These are phyloP conservation scores for Chenopodium quinoa DNA, from an alignment of 148 eudicot genomes.

Conservation along the genomic window DNA sequence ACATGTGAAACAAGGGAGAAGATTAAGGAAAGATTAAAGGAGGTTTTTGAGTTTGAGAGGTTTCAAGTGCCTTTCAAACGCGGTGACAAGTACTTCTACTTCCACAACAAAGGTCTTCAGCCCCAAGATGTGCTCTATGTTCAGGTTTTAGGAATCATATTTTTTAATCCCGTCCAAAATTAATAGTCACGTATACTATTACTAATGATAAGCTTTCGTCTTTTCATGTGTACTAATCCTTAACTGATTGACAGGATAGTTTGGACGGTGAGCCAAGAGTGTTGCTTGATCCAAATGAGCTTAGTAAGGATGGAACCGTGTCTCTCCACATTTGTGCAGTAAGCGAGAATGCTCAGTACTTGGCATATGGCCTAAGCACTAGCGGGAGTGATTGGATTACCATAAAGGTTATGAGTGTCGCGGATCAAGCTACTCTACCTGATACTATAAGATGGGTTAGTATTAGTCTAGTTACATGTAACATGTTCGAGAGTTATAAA, in stretches of 20 bases:
- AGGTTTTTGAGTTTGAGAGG: conserved; percentile 63
- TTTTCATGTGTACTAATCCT: background rate
- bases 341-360: conserved; percentile 78
- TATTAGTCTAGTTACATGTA: background rate
- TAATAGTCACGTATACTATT: background rate
- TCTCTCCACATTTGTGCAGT: conserved; percentile 52
- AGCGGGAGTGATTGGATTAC: conserved; percentile 97
- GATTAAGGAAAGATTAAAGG: conserved; percentile 48
- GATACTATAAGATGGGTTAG: conserved; percentile 84
- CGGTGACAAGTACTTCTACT: conserved; percentile 68
- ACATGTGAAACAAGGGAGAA: conserved; percentile 70
- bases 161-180: too few relatives aligned
- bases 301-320: conserved; percentile 76
- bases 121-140: conserved; percentile 69
- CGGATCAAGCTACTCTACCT: conserved; percentile 40
- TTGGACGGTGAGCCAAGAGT: conserved; percentile 69
- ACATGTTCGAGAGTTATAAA: background rate
- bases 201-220: background rate
- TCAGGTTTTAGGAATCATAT: conserved; percentile 42
- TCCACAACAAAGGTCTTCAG: conserved; percentile 81
- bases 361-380: conserved; percentile 75
- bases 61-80: conserved; percentile 66
- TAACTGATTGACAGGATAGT: conserved; percentile 45
- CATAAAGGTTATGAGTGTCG: conserved; percentile 61
- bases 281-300: conserved; percentile 77